Evolutionary conservation across 768 basidiomycete genomes (phyloP).

Genomic region (Wakefieldia striispora): DNA sequence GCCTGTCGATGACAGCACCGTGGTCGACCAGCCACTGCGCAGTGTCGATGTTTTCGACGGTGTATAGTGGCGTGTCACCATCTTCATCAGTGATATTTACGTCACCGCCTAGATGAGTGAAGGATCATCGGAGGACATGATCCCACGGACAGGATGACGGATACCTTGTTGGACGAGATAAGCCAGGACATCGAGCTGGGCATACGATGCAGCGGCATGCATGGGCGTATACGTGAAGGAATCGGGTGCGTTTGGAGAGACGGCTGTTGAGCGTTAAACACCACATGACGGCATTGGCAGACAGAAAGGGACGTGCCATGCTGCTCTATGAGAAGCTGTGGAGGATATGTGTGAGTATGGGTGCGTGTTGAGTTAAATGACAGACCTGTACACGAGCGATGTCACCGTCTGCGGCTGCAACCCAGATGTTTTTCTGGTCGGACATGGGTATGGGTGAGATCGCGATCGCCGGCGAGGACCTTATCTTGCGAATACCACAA

Average conservation of each 20-base stretch:
- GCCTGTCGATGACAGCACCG: slow-evolving; percentile 62
- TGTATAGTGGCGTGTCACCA: slow-evolving; percentile 90
- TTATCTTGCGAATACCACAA: slow-evolving; percentile 15
- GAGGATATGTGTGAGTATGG: slow-evolving; percentile 2
- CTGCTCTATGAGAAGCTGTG: slow-evolving; percentile 58
- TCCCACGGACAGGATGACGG: neutral
- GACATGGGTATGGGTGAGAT: slow-evolving; percentile 29
- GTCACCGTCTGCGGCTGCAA: slow-evolving; percentile 91
- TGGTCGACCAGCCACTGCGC: slow-evolving; percentile 77
- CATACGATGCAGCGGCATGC: slow-evolving; percentile 95
- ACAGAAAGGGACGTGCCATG: slow-evolving; percentile 43
- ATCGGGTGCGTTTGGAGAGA: slow-evolving; percentile 73
- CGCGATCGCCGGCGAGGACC: slow-evolving; percentile 14
- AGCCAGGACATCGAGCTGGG: slow-evolving; percentile 68
- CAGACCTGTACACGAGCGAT: slow-evolving; percentile 68
- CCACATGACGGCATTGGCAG: slow-evolving; percentile 19
- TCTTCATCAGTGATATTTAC: slow-evolving; percentile 85
- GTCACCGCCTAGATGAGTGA: slow-evolving; percentile 62
- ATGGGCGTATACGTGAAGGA: slow-evolving; percentile 79
- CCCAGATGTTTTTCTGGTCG: slow-evolving; percentile 74
- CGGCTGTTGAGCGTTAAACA: slow-evolving; percentile 41
- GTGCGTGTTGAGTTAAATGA: neutral
- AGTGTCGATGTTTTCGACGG: slow-evolving; percentile 77
- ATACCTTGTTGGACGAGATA: slow-evolving; percentile 76
- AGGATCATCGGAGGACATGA: neutral